Evolutionary conservation across 163 green algal genomes (phyloP), one percentile per base, ranked within the genome.

Genomic region (Chloromonas sp.): DNA sequence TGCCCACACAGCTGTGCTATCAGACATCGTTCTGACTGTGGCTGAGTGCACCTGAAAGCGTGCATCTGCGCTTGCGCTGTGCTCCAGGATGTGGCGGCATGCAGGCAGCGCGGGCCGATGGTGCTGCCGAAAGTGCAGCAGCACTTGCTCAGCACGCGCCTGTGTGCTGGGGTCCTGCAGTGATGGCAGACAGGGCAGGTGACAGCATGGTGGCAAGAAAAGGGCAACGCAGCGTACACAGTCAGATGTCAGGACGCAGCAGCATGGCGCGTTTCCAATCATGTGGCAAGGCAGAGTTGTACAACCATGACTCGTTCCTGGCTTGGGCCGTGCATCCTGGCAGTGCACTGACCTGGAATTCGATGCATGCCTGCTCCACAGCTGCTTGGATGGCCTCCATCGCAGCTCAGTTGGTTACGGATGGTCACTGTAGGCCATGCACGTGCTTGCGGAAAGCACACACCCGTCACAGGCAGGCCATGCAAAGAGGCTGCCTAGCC

Each of bases 61-160:
- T 1, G 90, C 91, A 11, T 88, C 87, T 3, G 80, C 71, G 36
- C 83, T 84, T 8, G 11, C 57, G 1, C 84, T 88, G 58, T 89
- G 79, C 62, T 94, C 89, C 36, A 94, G 83, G 59, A 94, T 89
- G 79, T 89, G 79, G n/a, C 88, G 80, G 85, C 88, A 93, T 2
- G 88, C 86, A 36, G 88, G 81, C 79, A 92, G 71, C 11, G 88
- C 78, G 14, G 77, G 70, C 36, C 36, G 36, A 36, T 83, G 58
- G 57, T 70, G 87, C 70, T 80, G 76, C 0, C 90, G 78, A 66
- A 94, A 94, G 58, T 94, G 83, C 36, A 93, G 87, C 78, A 94
- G 85, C 3, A 87, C 74, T 59, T 86, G 83, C 84, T 94, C 91
- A n/a, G 90, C 90, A 36, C 88, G 85, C 1, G 57, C 62, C 59